These are phyloP conservation scores for Solanum chacoense DNA, from an alignment of 305 asterid species.

Conservation along the genomic window DNA sequence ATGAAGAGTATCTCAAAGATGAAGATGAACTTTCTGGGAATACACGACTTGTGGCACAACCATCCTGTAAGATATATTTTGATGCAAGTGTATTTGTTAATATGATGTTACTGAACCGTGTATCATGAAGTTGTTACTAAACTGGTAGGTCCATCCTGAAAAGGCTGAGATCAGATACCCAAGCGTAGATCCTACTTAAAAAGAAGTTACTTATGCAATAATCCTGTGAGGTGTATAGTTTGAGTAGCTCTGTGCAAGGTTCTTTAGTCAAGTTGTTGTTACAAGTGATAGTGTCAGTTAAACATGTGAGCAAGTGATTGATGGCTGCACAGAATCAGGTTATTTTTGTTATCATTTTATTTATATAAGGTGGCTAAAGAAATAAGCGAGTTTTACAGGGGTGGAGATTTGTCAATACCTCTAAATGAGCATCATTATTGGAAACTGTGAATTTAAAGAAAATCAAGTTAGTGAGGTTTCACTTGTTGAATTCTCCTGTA, in stretches of 20 bases:
- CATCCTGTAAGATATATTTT: constrained; percentile 64
- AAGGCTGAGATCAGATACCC: background rate
- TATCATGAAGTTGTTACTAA: background rate
- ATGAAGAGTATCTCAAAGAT: constrained; percentile 89
- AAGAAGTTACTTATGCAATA: background rate
- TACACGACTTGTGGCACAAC: constrained; percentile 86
- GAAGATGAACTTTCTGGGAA: constrained; percentile 63
- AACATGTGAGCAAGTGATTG: background rate
- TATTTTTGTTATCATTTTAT: background rate
- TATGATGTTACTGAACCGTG: background rate
- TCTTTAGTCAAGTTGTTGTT: background rate
- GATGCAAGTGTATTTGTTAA: background rate
- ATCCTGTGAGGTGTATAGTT: background rate
- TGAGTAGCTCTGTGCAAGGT: background rate
- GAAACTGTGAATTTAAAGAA: background rate
- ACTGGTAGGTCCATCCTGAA: background rate
- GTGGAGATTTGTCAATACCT: background rate
- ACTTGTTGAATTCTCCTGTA: background rate
- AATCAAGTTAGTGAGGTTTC: background rate
- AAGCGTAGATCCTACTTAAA: background rate
- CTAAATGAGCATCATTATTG: background rate
- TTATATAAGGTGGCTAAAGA: background rate
- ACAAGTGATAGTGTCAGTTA: background rate
- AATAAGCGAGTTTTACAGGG: background rate
- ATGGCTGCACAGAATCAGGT: background rate